Base-by-base conservation (phyloP, 2,329 filamentous ascomycete genomes). In the Metarhizium humberi region DNA sequence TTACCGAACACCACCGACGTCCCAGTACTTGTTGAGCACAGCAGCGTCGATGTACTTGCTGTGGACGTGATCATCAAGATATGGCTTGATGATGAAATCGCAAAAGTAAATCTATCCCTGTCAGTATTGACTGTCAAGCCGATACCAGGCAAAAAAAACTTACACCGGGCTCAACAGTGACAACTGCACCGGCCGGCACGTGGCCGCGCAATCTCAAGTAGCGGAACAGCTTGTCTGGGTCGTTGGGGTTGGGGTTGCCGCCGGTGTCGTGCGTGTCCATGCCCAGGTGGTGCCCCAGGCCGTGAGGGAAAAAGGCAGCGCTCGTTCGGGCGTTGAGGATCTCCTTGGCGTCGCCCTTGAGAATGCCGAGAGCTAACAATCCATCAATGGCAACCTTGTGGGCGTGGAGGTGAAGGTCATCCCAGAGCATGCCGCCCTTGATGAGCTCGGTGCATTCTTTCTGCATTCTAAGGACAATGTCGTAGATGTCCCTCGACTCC, bases 151-250 rank as follows among this genome's bases (percentile, higher is more conserved):
- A 25, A 3, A 20, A 20, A 25, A 3, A 20, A 76, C 83, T 71
- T 76, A 89, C 83, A 50, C 94, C 94, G 13, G 94, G 94, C 75
- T 99, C 94, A 43, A 97, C 92, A 0, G 94, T 99, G 53, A 99
- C 85, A 29, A 99, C 90, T 51, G 86, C 86, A 7, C 88, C 87
- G 0, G 84, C 86, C 0, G 90, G 90, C 50, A 96, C 70, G 25
- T 73, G 78, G 13, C 88, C 86, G 53, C 94, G 78, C 43, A 95
- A 85, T 48, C 94, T 79, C 57, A 99, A 75, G 67, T 96, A 97
- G 53, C 84, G 80, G 73, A 96, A 97, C 79, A 96, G 83, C 40
- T 81, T 76, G 68, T 99, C 92, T 57, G 80, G 75, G 67, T 99
- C 94, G 8, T 77, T 76, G 63, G 88, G 90, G 70, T 92, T 87